Evolutionary conservation across 257 asterid genomes (phyloP).

Genomic region (Ophiorrhiza pumila): DNA sequence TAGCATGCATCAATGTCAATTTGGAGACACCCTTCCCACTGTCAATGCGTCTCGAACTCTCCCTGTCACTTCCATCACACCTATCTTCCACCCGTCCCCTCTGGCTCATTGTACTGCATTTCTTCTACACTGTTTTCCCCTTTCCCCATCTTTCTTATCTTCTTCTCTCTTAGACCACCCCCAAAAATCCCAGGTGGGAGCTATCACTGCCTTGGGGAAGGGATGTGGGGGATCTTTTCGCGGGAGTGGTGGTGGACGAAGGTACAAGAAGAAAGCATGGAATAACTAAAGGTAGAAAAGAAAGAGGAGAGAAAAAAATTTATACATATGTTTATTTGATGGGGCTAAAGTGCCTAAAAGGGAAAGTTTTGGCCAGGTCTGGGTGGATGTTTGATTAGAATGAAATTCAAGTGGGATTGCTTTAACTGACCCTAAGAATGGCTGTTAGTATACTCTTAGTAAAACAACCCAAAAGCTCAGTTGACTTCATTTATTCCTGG

Average conservation of each 20-base stretch:
- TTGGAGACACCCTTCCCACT: neutral
- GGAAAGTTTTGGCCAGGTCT: neutral
- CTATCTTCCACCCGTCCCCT: neutral
- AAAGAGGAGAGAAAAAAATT: no score
- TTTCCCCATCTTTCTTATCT: neutral
- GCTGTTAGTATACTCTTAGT: neutral
- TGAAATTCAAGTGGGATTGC: neutral
- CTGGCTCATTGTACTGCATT: neutral
- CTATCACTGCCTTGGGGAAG: neutral
- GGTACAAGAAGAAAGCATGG: neutral
- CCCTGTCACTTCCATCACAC: neutral
- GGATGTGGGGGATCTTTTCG: neutral
- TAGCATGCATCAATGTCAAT: neutral
- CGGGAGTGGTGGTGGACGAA: neutral
- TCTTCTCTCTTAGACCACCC: neutral
- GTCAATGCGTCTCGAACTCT: neutral
- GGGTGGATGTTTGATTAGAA: neutral
- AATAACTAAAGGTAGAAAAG: neutral
- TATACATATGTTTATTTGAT: neutral
- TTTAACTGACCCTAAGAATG: neutral
- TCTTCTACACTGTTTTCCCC: no score
- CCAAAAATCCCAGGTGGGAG: neutral
- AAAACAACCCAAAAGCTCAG: no score
- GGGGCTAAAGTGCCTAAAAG: neutral
- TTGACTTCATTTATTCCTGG: neutral